These are phyloP conservation scores for Fusarium udum DNA, from an alignment of 2,329 filamentous ascomycete genomes.

Conservation along the genomic window DNA sequence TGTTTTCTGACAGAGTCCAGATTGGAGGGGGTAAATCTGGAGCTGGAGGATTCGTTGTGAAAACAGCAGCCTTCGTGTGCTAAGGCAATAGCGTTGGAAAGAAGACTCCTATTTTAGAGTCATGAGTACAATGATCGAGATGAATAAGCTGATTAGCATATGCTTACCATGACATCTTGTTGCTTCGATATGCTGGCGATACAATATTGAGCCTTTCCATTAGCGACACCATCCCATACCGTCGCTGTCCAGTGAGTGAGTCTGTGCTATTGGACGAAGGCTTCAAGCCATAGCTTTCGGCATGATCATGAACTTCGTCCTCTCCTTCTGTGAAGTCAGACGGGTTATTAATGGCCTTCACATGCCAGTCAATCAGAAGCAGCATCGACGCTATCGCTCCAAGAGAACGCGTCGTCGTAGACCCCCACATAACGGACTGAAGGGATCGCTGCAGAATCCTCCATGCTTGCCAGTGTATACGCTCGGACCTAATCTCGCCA, in stretches of 20 bases:
- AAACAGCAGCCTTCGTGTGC: constrained; percentile 29
- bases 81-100: constrained; percentile 28
- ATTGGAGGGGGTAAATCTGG: background rate
- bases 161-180: constrained; percentile 32
- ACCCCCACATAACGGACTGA: constrained; percentile 28
- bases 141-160: too few species aligned
- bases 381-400: constrained; percentile 24
- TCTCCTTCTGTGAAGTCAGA: constrained; percentile 30
- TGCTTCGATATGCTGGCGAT: constrained; percentile 27
- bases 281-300: background rate
- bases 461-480: constrained; percentile 31
- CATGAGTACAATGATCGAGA: background rate
- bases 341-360: constrained; percentile 30
- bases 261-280: background rate
- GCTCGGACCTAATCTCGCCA: constrained; percentile 19
- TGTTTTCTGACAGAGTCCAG: constrained; percentile 6
- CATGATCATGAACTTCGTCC: background rate
- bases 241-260: constrained; percentile 14
- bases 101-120: constrained; percentile 10
- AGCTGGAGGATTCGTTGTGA: background rate
- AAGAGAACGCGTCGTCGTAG: constrained; percentile 12
- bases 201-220: constrained; percentile 32
- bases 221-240: constrained; percentile 25
- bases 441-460: constrained; percentile 13
- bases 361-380: constrained; percentile 27